phyloP scores from a whole-genome alignment of 1,284 basidiomycete genomes.

The Boletus mariae region DNA sequence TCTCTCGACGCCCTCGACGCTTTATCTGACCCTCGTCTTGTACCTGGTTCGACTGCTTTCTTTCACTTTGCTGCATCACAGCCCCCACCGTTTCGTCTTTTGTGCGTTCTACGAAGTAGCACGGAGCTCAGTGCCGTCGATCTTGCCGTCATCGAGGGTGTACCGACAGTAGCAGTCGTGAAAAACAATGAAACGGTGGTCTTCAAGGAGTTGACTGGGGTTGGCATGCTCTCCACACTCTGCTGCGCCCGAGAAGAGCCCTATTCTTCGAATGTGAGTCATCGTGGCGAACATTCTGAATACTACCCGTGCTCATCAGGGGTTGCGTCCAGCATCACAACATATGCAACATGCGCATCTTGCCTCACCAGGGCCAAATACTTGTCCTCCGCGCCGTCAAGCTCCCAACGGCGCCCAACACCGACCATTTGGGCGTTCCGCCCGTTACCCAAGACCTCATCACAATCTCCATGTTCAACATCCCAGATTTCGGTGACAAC shows the following conservation, averaged over 20 bases:
- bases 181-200: slow-evolving; percentile 43
- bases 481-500: slow-evolving; percentile 29
- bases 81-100: slow-evolving; percentile 40
- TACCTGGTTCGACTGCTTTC: slow-evolving; percentile 41
- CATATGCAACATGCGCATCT: slow-evolving; percentile 50
- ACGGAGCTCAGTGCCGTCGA: slow-evolving; percentile 40
- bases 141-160: slow-evolving; percentile 44
- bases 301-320: slow-evolving; percentile 8
- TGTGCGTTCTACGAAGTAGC: slow-evolving; percentile 40
- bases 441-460: slow-evolving; percentile 32
- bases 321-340: slow-evolving; percentile 35
- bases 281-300: neutral
- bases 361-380: slow-evolving; percentile 52
- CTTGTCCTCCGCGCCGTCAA: slow-evolving; percentile 51
- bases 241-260: slow-evolving; percentile 28
- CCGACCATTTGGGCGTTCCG: slow-evolving; percentile 28
- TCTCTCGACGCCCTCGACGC: slow-evolving; percentile 48
- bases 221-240: slow-evolving; percentile 24
- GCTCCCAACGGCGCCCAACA: slow-evolving; percentile 14
- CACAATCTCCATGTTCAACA: slow-evolving; percentile 31
- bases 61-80: slow-evolving; percentile 34
- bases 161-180: slow-evolving; percentile 44
- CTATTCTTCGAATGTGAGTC: slow-evolving; percentile 17
- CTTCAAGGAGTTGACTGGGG: slow-evolving; percentile 43
- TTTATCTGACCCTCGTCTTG: slow-evolving; percentile 45